phyloP scores from a whole-genome alignment of 1,284 basidiomycete genomes.

The Gomphus bonarii region DNA sequence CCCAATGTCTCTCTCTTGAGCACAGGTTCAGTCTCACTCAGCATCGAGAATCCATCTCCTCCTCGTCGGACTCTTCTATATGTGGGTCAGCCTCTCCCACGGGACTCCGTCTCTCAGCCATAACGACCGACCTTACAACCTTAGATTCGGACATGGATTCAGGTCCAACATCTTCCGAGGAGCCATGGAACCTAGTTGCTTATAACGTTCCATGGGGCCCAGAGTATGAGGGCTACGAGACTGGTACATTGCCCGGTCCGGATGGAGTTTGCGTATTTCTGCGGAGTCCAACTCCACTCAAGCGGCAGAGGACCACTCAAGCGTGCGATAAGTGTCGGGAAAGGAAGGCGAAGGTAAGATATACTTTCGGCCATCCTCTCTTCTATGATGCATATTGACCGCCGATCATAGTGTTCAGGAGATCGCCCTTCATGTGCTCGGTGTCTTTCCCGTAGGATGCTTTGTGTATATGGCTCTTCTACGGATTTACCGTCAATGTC shows the following conservation, averaged over 20 bases:
- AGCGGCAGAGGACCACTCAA: constrained; percentile 13
- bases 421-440: constrained; percentile 3
- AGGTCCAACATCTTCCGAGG: constrained; percentile 17
- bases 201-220: constrained; percentile 34
- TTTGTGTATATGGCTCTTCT: neutral
- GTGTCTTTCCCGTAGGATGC: neutral
- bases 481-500: neutral
- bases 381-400: neutral
- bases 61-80: constrained; percentile 3
- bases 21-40: neutral
- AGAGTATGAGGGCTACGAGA: constrained; percentile 27
- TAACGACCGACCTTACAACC: neutral
- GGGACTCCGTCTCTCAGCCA: neutral
- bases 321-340: constrained; percentile 9
- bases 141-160: constrained; percentile 12
- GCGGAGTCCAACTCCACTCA: constrained; percentile 31
- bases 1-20: neutral
- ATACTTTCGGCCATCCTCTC: neutral
- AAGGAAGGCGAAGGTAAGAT: constrained; percentile 9
- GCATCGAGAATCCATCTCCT: constrained; percentile 4
- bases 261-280: constrained; percentile 31
- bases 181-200: constrained; percentile 30
- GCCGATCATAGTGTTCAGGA: constrained; percentile 4
- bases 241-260: constrained; percentile 30
- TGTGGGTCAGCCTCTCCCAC: neutral